Evolutionary conservation across 2,329 filamentous ascomycete species (phyloP).

Genomic region (Elsinoe necatrix): DNA sequence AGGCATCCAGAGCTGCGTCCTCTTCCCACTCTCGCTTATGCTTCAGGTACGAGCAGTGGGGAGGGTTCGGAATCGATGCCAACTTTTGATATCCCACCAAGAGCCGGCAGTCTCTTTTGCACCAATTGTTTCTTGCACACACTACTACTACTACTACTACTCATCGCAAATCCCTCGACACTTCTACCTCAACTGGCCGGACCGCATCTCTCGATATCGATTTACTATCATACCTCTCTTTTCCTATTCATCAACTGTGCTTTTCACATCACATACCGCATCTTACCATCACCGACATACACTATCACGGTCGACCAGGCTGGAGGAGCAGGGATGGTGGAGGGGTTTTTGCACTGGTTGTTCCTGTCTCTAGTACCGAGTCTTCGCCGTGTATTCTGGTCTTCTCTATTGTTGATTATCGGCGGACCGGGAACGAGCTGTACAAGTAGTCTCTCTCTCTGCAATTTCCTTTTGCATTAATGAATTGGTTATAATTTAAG

Average conservation of each 20-base stretch:
- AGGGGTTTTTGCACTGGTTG: background rate
- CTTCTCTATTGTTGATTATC: background rate
- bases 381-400: constrained; percentile 1
- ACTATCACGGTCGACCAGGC: constrained; percentile 4
- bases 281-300: background rate
- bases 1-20: constrained; percentile 10
- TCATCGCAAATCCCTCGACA: background rate
- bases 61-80: constrained; percentile 8
- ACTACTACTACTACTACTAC: background rate
- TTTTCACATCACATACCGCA: constrained; percentile 2
- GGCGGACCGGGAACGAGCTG: constrained; percentile 9
- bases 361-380: background rate
- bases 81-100: constrained; percentile 15
- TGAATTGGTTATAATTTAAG: background rate
- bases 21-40: background rate
- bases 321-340: background rate
- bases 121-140: constrained; percentile 11
- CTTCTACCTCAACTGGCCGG: background rate
- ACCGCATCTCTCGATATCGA: background rate
- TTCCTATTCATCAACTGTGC: constrained; percentile 6
- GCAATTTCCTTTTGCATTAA: constrained; percentile 12
- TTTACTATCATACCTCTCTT: constrained; percentile 5
- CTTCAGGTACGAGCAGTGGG: background rate
- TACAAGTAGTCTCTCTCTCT: constrained; percentile 16
- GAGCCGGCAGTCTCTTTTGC: constrained; percentile 12